Conservation (phyloP, 768 basidiomycete species). For the Auriculariales sp. region DNA sequence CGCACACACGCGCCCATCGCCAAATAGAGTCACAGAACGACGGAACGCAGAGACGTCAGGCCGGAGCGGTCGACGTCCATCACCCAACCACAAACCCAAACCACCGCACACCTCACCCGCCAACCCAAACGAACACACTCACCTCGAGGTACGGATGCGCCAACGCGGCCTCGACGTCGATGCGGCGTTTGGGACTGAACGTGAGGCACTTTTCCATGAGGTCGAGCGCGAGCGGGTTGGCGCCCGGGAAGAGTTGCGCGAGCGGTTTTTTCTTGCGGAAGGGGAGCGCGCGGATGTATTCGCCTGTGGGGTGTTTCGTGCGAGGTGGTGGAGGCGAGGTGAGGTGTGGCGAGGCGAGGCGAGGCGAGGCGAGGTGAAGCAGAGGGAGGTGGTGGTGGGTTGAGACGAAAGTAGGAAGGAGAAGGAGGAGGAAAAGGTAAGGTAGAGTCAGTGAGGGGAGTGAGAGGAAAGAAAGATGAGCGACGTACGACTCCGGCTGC, state of each 20-base stretch:
- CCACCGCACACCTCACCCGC: too few relatives aligned
- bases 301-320: background rate
- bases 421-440: background rate
- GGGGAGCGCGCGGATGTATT: conserved; percentile 47
- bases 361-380: background rate
- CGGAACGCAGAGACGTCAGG: too few relatives aligned
- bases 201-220: conserved; percentile 69
- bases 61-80: too few relatives aligned
- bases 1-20: too few relatives aligned
- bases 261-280: conserved; percentile 74
- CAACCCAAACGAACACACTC: conserved; percentile 1
- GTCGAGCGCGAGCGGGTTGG: conserved; percentile 42
- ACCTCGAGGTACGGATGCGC: conserved; percentile 83
- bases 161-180: conserved; percentile 78
- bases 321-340: background rate
- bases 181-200: conserved; percentile 74
- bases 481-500: conserved; percentile 40
- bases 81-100: too few relatives aligned
- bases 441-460: background rate
- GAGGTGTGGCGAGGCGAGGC: background rate
- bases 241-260: conserved; percentile 41
- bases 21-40: too few relatives aligned
- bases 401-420: background rate
- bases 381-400: background rate
- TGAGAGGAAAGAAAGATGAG: background rate